Evolutionary conservation across 768 basidiomycete genomes (phyloP), one percentile per base, ranked within the genome.

Genomic region (Suillus spraguei): DNA sequence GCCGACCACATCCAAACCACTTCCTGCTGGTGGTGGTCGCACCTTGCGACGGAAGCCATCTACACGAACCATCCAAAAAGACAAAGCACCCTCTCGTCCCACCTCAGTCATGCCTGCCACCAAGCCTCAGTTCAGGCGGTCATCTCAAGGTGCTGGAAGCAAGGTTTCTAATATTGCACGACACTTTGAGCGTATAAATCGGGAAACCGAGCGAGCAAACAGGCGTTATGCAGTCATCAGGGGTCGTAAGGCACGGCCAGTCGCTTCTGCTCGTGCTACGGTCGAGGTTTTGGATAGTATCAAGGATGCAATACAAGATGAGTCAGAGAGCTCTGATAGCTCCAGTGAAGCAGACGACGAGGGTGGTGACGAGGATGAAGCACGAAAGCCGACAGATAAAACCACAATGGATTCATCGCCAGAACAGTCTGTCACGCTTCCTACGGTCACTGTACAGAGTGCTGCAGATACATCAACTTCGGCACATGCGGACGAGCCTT

Each of bases 141-240:
- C 83, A 8, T 71, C 81, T 4, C 72, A 78, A 41, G 78, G 79
- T 42, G 70, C 82, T 8, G 87, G 87, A 17, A 83, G 77, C 61
- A 94, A 92, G 71, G 96, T 99, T 9, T 88, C 91, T 0, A 93
- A 89, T 61, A 94, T 97, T 16, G 86, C 95, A 11, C 88, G 91
- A 67, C 94, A 97, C 66, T 99, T 93, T 74, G 95, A 97, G 74
- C 87, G 92, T 17, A 83, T 97, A 38, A 85, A 82, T 61, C 85
- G 86, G 52, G 93, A 95, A 44, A 84, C 77, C 8, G 91, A 94
- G 69, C 86, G 86, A 42, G 84, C 87, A 3, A 94, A 87, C 69
- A 85, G 88, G 61, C 86, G 91, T 28, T 92, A 97, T 70, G 85
- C 89, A n/a, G 86, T 95, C 60, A 92, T 95, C 70, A 86, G 94